Conservation (phyloP, 148 eudicot species). For the Silene conica region DNA sequence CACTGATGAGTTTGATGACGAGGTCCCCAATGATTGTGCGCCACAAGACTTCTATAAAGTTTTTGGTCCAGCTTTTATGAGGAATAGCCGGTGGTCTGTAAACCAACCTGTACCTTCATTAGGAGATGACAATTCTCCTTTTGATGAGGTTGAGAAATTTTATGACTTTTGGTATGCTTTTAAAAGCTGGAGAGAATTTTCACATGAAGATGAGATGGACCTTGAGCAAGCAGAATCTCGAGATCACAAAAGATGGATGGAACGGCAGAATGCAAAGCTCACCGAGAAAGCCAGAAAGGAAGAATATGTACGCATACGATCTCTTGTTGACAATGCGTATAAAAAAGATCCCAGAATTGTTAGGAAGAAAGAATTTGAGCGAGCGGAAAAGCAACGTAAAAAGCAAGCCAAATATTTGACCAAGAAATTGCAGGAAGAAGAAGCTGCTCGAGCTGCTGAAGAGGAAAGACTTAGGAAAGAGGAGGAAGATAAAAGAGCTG, state of each 20-base stretch:
- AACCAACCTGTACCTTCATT: conserved; percentile 60
- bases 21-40: conserved; percentile 80
- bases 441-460: conserved; percentile 70
- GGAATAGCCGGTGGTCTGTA: conserved; percentile 94
- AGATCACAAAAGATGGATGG: conserved; percentile 99
- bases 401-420: conserved; percentile 68
- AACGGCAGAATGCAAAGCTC: conserved; percentile 93
- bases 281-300: conserved; percentile 93
- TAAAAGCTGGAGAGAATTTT: conserved; percentile 97
- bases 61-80: conserved; percentile 86
- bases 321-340: conserved; percentile 82
- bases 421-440: conserved; percentile 86
- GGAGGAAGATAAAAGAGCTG: conserved; percentile 73
- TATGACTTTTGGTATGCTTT: conserved; percentile 84
- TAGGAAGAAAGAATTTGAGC: conserved; percentile 66
- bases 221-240: conserved; percentile 96
- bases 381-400: conserved; percentile 76
- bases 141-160: conserved; percentile 79
- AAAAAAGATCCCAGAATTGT: conserved; percentile 81
- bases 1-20: conserved; percentile 96
- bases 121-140: conserved; percentile 68
- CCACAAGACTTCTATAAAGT: conserved; percentile 88
- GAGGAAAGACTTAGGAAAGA: conserved; percentile 68
- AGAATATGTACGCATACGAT: conserved; percentile 63
- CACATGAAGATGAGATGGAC: conserved; percentile 87